Evolutionary conservation across 352 stramenopile species (phyloP), one percentile per base, ranked within the genome.

Genomic region (Globisporangium cylindrosporum): DNA sequence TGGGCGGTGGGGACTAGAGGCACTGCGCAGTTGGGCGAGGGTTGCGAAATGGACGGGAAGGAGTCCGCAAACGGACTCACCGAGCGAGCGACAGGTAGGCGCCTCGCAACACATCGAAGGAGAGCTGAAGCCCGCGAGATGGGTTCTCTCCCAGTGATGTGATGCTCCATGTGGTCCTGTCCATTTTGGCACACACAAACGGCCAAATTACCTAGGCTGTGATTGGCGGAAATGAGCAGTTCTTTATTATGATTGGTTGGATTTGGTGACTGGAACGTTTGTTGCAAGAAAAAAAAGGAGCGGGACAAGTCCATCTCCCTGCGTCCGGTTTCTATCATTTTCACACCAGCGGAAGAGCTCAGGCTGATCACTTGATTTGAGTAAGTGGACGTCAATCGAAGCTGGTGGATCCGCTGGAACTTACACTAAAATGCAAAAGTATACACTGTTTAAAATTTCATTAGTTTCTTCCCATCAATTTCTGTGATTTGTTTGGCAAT

Each of bases 61-160:
- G 15, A n/a, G 27, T 32, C 41, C 15, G 4, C 41, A 48, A 4
- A 8, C 14, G 15, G 41, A 48, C 41, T 8, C 41, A 48, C 41
- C 14, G 12, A 48, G 10, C 38, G 14, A 15, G 36, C 15, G 41
- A 48, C 15, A n/a, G 4, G 15, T 0, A n/a, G 15, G 14, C 15
- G 4, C 27, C 27, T 32, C 4, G 15, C 4, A 48, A n/a, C 41
- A 48, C 14, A 48, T 48, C 41, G 24, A 62, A 22, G 32, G 38
- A 62, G 57, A 62, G 34, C 34, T 22, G 58, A 64, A 24, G 58
- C 14, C 41, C 5, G 15, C 41, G 14, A 48, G 41, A 34, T 63
- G n/a, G 58, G 36, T 53, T 53, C 58, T 63, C 58, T 62, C 18
- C 56, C 32, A 41, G 22, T 24, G 49, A 18, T 57, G 51, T 57